These are phyloP conservation scores for Fraxinus sp. DNA, from an alignment of 305 asterid species.

Conservation along the genomic window DNA sequence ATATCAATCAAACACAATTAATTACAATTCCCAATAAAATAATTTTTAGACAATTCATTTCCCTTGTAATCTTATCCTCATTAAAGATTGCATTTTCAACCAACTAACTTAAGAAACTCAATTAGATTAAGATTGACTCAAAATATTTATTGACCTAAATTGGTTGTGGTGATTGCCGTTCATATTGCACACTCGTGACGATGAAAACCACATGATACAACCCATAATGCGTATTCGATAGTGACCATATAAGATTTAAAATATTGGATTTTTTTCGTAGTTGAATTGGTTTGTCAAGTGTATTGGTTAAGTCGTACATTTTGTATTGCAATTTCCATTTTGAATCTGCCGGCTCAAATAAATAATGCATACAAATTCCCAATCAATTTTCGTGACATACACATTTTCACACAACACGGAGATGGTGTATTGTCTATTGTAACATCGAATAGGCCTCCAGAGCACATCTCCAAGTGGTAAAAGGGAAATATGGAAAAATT, in stretches of 20 bases:
- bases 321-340: neutral
- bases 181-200: constrained; percentile 6
- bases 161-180: neutral
- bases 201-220: neutral
- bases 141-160: neutral
- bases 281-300: neutral
- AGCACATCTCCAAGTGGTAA: too few relatives aligned
- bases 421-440: neutral
- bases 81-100: neutral
- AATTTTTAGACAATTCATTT: too few relatives aligned
- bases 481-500: too few relatives aligned
- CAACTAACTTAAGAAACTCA: neutral
- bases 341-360: neutral
- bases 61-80: neutral
- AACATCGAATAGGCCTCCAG: neutral
- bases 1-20: too few relatives aligned
- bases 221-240: neutral
- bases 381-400: neutral
- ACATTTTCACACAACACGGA: neutral
- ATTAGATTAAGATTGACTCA: neutral
- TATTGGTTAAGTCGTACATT: neutral
- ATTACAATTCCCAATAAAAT: too few relatives aligned
- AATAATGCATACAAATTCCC: neutral
- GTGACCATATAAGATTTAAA: neutral
- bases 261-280: neutral